Conservation (phyloP, 139 green algal species). For the Coelastrella sp. region DNA sequence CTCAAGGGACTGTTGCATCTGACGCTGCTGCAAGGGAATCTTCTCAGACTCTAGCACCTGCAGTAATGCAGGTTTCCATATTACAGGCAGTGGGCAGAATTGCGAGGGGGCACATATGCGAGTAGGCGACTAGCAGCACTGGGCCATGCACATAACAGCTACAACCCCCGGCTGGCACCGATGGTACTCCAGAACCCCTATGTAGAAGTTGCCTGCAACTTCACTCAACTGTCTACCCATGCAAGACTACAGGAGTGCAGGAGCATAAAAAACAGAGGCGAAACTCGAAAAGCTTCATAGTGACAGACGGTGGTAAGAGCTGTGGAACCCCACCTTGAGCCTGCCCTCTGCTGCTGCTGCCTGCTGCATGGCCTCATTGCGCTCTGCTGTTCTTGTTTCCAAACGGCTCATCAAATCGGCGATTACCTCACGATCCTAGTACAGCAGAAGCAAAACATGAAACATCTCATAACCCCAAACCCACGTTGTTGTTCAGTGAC, state of each 20-base stretch:
- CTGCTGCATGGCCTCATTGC: constrained; percentile 26
- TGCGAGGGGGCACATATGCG: too few relatives aligned
- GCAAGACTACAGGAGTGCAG: background rate
- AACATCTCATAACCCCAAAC: background rate
- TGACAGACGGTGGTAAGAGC: background rate
- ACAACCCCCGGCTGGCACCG: too few relatives aligned
- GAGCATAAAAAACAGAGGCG: background rate
- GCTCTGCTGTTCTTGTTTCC: constrained; percentile 38
- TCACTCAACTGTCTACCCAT: background rate
- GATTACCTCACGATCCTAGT: constrained; percentile 32
- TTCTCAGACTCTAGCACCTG: constrained; percentile 39
- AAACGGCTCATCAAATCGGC: constrained; percentile 30
- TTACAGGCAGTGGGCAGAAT: background rate
- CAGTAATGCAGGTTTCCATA: background rate
- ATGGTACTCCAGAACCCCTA: too few relatives aligned
- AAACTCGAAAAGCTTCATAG: background rate
- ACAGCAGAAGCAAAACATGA: background rate
- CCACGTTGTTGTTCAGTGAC: too few relatives aligned
- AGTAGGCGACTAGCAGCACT: too few relatives aligned
- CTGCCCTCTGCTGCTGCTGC: constrained; percentile 17
- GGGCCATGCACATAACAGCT: too few relatives aligned
- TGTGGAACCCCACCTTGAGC: background rate
- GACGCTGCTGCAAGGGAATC: constrained; percentile 26
- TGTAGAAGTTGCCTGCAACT: too few relatives aligned
- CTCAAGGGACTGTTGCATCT: constrained; percentile 16